phyloP scores from a whole-genome alignment of 495 filamentous ascomycete genomes.

The Chaetomium tenue region DNA sequence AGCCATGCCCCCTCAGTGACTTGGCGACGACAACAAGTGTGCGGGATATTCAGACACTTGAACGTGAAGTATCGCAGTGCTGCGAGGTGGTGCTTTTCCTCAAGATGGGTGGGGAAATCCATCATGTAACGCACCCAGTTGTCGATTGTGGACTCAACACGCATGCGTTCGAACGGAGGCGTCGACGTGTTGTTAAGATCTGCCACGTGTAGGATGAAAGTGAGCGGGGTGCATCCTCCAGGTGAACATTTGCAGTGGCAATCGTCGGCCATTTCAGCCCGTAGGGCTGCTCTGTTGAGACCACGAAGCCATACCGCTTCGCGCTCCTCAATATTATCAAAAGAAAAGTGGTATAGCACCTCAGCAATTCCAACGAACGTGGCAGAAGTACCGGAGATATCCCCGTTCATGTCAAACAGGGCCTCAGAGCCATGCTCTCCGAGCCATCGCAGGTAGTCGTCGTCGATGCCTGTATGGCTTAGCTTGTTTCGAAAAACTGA shows the following conservation, averaged over 20 bases:
- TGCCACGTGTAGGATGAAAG: no score
- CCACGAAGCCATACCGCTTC: no score
- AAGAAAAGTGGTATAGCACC: background rate
- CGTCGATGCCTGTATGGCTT: background rate
- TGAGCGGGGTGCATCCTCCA: no score
- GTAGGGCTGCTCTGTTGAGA: no score
- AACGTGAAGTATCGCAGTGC: background rate
- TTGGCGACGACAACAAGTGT: background rate
- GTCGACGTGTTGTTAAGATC: background rate
- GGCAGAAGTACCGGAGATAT: background rate
- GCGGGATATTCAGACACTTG: background rate
- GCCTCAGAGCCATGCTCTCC: background rate
- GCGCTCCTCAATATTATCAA: no score
- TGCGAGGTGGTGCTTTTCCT: background rate
- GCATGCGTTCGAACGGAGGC: background rate
- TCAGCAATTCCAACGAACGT: no score
- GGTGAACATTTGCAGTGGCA: no score
- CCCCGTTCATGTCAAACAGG: background rate
- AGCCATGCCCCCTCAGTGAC: background rate
- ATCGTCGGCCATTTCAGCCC: no score
- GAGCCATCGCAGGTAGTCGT: background rate
- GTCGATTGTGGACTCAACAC: background rate
- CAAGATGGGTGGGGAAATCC: background rate
- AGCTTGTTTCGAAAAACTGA: background rate
- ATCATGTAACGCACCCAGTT: background rate